Conservation (phyloP, 2,329 filamentous ascomycete species). For the Aspergillus sp. region DNA sequence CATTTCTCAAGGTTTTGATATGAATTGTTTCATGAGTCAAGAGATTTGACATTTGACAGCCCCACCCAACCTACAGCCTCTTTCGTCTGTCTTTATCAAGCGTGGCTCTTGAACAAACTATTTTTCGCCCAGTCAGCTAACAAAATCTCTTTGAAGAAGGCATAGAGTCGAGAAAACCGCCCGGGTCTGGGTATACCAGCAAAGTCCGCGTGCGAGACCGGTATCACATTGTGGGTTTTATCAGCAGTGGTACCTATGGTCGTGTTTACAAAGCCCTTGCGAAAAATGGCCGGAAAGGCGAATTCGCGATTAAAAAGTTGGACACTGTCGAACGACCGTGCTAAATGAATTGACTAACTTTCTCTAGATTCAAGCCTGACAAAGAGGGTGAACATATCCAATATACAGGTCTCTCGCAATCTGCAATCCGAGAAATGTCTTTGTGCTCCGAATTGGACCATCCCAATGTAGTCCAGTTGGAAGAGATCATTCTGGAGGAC, state of each 20-base stretch:
- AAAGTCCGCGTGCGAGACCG: conserved; percentile 88
- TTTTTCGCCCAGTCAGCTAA: conserved; percentile 13
- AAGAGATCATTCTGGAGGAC: conserved; percentile 95
- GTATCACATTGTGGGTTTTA: conserved; percentile 97
- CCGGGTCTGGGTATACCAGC: conserved; percentile 51
- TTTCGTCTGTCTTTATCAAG: too few species aligned
- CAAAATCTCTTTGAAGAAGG: conserved; percentile 23
- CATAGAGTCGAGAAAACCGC: conserved; percentile 36
- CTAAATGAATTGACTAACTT: conserved; percentile 10
- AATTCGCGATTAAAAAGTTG: conserved; percentile 97
- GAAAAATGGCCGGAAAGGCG: conserved; percentile 66
- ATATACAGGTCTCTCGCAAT: conserved; percentile 97
- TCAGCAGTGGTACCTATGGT: conserved; percentile 95
- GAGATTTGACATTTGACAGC: too few species aligned
- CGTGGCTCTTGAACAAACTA: too few species aligned
- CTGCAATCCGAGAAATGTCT: conserved; percentile 94
- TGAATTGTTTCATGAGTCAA: too few species aligned
- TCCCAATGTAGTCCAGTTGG: conserved; percentile 80
- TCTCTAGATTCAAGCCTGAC: conserved; percentile 76
- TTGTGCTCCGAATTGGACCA: conserved; percentile 89
- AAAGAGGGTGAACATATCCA: conserved; percentile 93
- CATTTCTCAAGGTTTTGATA: too few species aligned
- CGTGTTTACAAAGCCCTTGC: conserved; percentile 93
- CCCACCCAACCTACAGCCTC: too few species aligned
- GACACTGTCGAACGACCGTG: conserved; percentile 10